Conservation (phyloP, 805 yeast species). For the Candida pseudofarinosa region DNA sequence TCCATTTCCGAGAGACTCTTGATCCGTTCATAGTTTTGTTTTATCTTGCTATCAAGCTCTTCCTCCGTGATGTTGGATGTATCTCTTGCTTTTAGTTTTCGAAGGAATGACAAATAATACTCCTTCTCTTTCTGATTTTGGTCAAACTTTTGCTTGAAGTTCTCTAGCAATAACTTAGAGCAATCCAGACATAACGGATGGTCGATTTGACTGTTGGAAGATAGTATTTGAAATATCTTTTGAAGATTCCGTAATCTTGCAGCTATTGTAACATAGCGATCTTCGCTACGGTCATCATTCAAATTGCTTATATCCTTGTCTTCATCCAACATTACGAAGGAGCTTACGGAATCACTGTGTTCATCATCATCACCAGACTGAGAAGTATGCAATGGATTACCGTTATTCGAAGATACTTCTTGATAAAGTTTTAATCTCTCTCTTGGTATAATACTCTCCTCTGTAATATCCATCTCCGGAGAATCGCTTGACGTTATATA, state of each 20-base stretch:
- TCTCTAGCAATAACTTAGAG: conserved; percentile 59
- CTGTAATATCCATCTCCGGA: background rate
- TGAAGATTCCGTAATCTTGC: conserved; percentile 50
- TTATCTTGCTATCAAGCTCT: conserved; percentile 34
- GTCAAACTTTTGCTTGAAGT: conserved; percentile 66
- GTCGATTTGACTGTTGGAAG: conserved; percentile 68
- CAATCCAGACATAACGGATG: conserved; percentile 88
- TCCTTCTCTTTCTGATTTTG: conserved; percentile 75
- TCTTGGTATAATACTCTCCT: conserved; percentile 24
- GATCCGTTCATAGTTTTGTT: conserved; percentile 44
- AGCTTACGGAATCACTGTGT: conserved; percentile 2
- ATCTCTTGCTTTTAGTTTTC: conserved; percentile 48
- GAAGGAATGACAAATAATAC: conserved; percentile 66
- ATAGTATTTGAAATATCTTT: conserved; percentile 66
- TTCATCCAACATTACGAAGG: conserved; percentile 3
- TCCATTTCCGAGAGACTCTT: conserved; percentile 38
- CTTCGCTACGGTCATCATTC: conserved; percentile 5
- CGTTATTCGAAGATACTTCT: conserved; percentile 21
- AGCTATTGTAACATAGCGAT: conserved; percentile 34
- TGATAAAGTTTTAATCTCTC: conserved; percentile 35
- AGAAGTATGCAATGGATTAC: conserved; percentile 19
- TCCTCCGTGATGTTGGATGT: conserved; percentile 8
- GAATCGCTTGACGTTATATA: background rate
- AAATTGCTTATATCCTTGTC: conserved; percentile 1
- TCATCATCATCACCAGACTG: conserved; percentile 11